A percentile compares a stretch with the other conserved stretches of the same genome.
Evolutionary conservation across 116 monocot genomes (phyloP).

Genomic region (Iris pallida): DNA sequence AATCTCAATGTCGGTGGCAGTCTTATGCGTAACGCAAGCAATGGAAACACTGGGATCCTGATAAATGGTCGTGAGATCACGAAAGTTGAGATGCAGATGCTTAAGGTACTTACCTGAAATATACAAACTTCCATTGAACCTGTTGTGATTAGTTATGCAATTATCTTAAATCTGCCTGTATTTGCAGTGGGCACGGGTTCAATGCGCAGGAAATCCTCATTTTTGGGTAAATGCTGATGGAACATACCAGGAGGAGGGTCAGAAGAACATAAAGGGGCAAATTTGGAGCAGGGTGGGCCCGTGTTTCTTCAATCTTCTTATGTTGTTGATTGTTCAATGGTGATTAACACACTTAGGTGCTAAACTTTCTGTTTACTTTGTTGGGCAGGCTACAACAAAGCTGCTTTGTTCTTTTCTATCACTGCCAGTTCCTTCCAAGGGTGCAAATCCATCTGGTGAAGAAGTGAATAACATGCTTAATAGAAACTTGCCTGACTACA

Average conservation of each 20-base stretch:
- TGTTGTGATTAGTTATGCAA: neutral
- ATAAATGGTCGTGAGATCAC: conserved; percentile 93
- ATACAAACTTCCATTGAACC: neutral
- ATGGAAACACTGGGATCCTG: conserved; percentile 84
- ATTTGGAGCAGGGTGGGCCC: conserved; percentile 81
- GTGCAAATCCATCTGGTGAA: conserved; percentile 34
- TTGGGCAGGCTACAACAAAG: conserved; percentile 72
- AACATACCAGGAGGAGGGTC: conserved; percentile 94
- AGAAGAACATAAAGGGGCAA: conserved; percentile 80
- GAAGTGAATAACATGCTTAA: conserved; percentile 31
- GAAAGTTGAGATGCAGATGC: conserved; percentile 82
- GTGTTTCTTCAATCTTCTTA: neutral
- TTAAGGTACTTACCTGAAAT: conserved; percentile 45
- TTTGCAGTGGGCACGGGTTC: conserved; percentile 86
- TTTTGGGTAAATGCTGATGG: conserved; percentile 99
- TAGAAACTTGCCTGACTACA: conserved; percentile 37
- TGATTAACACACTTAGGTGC: neutral
- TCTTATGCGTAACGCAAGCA: conserved; percentile 77
- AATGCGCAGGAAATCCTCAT: conserved; percentile 93
- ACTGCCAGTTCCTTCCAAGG: conserved; percentile 64
- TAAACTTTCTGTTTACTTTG: neutral
- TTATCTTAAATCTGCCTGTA: neutral
- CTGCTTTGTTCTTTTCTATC: conserved; percentile 80
- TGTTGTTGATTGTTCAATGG: neutral
- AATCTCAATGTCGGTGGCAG: conserved; percentile 77